A percentile compares a stretch with the other conserved stretches of the same genome.
Conservation (phyloP, 148 eudicot genomes). For the Cornus suecica region DNA sequence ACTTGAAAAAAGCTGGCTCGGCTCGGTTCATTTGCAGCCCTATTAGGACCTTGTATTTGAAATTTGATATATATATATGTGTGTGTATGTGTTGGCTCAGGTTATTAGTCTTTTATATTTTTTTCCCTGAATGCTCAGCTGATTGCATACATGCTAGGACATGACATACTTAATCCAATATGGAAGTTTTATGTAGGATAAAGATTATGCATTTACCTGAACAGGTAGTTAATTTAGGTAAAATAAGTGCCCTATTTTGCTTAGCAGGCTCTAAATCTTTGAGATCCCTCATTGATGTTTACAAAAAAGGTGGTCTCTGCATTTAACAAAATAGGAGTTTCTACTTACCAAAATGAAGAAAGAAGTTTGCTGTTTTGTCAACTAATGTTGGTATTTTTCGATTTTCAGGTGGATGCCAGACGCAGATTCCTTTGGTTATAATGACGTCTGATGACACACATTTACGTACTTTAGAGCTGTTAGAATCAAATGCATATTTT, state of each 20-base stretch:
- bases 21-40: no score
- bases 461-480: constrained; percentile 57
- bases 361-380: not conserved
- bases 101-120: not conserved
- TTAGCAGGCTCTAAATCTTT: not conserved
- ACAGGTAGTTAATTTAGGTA: not conserved
- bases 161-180: no score
- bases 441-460: constrained; percentile 99
- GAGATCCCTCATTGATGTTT: not conserved
- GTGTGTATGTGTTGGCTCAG: not conserved
- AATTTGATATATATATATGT: no score
- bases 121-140: no score
- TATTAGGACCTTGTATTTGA: no score
- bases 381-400: constrained; percentile 14
- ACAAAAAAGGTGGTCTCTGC: not conserved
- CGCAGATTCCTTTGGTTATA: constrained; percentile 77
- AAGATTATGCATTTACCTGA: not conserved
- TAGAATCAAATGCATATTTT: constrained; percentile 84
- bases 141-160: no score
- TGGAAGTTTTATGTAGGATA: not conserved
- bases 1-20: no score
- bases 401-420: constrained; percentile 56
- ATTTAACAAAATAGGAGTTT: not conserved
- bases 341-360: constrained; percentile 3
- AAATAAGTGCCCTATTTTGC: not conserved